Conservation (phyloP, 108 stramenopile species). For the Aureococcus anophagefferens region DNA sequence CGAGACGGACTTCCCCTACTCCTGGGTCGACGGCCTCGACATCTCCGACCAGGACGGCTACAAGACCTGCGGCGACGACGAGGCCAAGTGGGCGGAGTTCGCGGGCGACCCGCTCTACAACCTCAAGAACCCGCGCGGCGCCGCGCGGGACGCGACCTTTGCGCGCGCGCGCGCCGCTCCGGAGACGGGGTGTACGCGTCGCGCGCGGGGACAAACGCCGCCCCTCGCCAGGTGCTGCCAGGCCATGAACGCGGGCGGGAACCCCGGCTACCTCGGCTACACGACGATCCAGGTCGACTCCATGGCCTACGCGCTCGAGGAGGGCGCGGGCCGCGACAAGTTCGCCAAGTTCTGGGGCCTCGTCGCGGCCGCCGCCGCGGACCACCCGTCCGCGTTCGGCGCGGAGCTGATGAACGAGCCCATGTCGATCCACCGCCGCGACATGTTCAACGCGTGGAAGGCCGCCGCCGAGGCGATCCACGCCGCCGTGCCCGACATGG, state of each 20-base stretch:
- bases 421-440: constrained; percentile 11
- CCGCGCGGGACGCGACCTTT: too few species aligned
- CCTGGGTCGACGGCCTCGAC: constrained; percentile 1
- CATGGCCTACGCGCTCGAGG: constrained; percentile 12
- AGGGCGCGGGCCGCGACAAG: constrained; percentile 10
- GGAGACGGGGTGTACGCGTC: too few species aligned
- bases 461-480: constrained; percentile 12
- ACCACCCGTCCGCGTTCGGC: constrained; percentile 13
- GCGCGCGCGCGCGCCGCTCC: too few species aligned
- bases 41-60: constrained; percentile 4
- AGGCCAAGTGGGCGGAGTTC: constrained; percentile 6
- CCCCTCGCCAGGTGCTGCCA: constrained; percentile 14
- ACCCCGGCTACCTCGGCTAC: constrained; percentile 13
- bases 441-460: constrained; percentile 16
- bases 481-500: constrained; percentile 17
- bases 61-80: constrained; percentile 8
- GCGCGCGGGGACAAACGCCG: too few species aligned
- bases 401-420: constrained; percentile 18
- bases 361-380: constrained; percentile 11
- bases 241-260: constrained; percentile 13
- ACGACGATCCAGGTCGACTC: constrained; percentile 7
- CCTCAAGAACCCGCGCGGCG: too few species aligned
- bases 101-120: constrained; percentile 17
- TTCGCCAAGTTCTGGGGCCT: constrained; percentile 14
- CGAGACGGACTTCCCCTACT: constrained; percentile 16